A percentile compares a stretch with the other conserved stretches of the same genome.
These are phyloP conservation scores for Taphrina confusa DNA, from an alignment of 1,139 yeast species.

Conservation along the genomic window DNA sequence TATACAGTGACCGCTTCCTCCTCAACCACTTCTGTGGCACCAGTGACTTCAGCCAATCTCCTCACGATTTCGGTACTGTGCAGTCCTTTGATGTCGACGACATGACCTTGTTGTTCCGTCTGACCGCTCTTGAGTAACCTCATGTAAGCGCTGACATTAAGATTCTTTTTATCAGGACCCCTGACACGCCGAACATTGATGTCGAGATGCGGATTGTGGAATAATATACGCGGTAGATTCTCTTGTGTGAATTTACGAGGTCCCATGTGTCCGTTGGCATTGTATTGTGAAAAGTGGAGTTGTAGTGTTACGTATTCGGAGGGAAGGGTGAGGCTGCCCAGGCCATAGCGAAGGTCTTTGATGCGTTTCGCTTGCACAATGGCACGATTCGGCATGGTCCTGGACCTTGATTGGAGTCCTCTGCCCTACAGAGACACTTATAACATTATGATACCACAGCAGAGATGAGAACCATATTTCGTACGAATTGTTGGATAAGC, in stretches of 20 bases:
- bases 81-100: slow-evolving; percentile 5
- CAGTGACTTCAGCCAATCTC: neutral
- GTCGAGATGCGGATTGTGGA: slow-evolving; percentile 22
- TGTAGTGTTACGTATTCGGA: slow-evolving; percentile 12
- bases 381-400: slow-evolving; percentile 24
- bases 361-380: slow-evolving; percentile 15
- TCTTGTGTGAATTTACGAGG: slow-evolving; percentile 30
- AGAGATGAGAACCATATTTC: too few relatives aligned
- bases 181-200: slow-evolving; percentile 11
- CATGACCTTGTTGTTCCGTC: neutral
- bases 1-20: neutral
- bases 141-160: slow-evolving; percentile 3
- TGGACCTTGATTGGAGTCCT: neutral
- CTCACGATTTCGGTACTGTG: slow-evolving; percentile 25
- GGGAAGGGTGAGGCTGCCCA: slow-evolving; percentile 15
- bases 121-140: neutral
- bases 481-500: too few relatives aligned
- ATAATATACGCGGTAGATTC: slow-evolving; percentile 23
- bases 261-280: slow-evolving; percentile 34
- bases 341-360: slow-evolving; percentile 2
- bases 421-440: too few relatives aligned
- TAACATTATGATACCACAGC: too few relatives aligned
- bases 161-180: slow-evolving; percentile 4
- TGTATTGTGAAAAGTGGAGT: slow-evolving; percentile 16
- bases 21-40: slow-evolving; percentile 5